Base-by-base conservation (phyloP, 2,329 filamentous ascomycete genomes). In the Corynespora cassiicola region DNA sequence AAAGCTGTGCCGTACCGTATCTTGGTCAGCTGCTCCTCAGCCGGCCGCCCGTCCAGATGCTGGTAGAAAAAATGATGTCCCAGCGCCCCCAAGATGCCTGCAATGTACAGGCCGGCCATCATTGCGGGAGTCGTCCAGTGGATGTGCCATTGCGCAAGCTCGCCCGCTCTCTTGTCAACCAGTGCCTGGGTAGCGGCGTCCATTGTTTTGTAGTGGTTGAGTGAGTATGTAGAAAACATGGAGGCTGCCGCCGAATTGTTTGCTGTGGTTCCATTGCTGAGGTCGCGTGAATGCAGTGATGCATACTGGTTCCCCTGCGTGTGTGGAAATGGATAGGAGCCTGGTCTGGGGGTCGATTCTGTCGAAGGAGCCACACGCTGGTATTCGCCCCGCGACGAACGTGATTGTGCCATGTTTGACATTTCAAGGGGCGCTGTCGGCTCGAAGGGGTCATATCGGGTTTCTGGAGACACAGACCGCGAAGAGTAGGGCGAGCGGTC, bases 51-150 rank as follows among this genome's bases (percentile, higher is more conserved):
- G 27, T 67, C 45, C 27, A 69, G 43, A 12, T 46, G 44, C 4
- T 18, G 23, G 32, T 69, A 69, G 44, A 68, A 68, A 7, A 64
- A 22, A 39, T 69, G 66, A 34, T 69, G 66, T 1, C 56, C 61
- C 7, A 68, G n/a, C 18, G 64, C 65, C 7, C 56, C 64, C 6
- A 52, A 34, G 0, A 67, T 39, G 1, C 66, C 65, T 9, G 54
- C 47, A 6, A 68, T 22, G 19, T 67, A 66, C 20, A 69, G 32
- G 1, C 33, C 43, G 6, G 47, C 29, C 16, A 67, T 60, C 6
- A 62, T 36, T 2, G 55, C 57, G 2, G 65, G 63, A 6, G 61
- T 67, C 2, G 50, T 48, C 64, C 63, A 68, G 34, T 68, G 62
- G 30, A 68, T 44, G 15, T 61, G 50, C 64, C 63, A 68, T 41